Evolutionary conservation across 1,284 basidiomycete genomes (phyloP).

Genomic region (Ustilago curta): DNA sequence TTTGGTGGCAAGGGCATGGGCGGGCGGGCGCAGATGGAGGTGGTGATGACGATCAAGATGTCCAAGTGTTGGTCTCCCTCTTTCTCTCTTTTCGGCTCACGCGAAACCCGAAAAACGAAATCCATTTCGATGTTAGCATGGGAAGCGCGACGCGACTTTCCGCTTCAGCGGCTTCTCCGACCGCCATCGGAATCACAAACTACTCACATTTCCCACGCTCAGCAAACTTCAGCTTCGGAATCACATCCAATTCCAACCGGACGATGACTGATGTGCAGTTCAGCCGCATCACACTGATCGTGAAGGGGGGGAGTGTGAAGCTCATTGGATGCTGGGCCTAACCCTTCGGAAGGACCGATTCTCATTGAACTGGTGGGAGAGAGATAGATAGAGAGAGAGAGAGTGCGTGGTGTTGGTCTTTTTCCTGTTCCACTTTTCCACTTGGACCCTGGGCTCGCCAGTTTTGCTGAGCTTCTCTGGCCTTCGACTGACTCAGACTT

Average conservation of each 20-base stretch:
- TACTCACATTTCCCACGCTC: background rate
- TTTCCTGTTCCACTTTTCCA: background rate
- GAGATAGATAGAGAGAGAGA: background rate
- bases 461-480: slow-evolving; percentile 7
- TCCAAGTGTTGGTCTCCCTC: slow-evolving; percentile 37
- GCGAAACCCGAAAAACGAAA: slow-evolving; percentile 4
- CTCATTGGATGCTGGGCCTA: background rate
- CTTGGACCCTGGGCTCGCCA: slow-evolving; percentile 32
- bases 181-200: background rate
- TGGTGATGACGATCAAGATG: slow-evolving; percentile 1
- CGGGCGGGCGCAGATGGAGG: background rate
- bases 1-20: background rate
- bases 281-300: too few relatives aligned
- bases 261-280: too few relatives aligned
- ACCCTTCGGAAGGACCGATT: background rate
- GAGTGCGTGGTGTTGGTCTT: slow-evolving; percentile 12
- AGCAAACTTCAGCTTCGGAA: background rate
- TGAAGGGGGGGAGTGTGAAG: too few relatives aligned
- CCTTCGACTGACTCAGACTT: background rate
- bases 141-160: slow-evolving; percentile 39
- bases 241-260: too few relatives aligned
- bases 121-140: slow-evolving; percentile 21
- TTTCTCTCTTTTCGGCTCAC: background rate
- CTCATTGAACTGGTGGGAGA: background rate
- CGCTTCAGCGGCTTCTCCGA: background rate